Percentiles rank a stretch among this genome's conserved stretches.
Conservation (phyloP, 192 early-diverging fungal genomes). For the Coemansia sp. region DNA sequence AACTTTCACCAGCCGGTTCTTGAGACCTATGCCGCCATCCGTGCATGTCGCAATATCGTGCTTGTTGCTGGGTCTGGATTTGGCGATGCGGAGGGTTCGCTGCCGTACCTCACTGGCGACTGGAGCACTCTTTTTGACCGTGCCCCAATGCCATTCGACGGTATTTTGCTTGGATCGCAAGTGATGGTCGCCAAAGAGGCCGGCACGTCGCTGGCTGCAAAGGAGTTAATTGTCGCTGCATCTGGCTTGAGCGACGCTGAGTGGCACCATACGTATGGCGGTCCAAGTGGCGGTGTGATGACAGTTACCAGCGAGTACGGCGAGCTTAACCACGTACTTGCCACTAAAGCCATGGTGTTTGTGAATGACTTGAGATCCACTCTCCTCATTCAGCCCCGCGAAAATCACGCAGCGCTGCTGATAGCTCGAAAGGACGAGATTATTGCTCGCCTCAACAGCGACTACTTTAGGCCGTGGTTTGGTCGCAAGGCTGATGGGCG, state of each 20-base stretch:
- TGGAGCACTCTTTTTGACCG: conserved; percentile 81
- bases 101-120: conserved; percentile 93
- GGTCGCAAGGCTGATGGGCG: conserved; percentile 76
- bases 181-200: conserved; percentile 94
- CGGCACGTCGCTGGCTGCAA: conserved; percentile 74
- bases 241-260: conserved; percentile 78
- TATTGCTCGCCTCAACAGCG: conserved; percentile 84
- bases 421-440: conserved; percentile 77
- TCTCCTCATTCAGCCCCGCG: conserved; percentile 81
- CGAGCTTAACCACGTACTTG: conserved; percentile 92
- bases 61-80: conserved; percentile 93
- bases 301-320: conserved; percentile 90
- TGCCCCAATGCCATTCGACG: conserved; percentile 96
- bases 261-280: conserved; percentile 74
- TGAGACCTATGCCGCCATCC: conserved; percentile 66
- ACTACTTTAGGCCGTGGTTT: conserved; percentile 96
- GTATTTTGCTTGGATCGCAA: conserved; percentile 93
- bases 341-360: conserved; percentile 78
- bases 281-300: conserved; percentile 71
- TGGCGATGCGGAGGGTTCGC: conserved; percentile 81
- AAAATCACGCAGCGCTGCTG: conserved; percentile 75
- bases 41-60: conserved; percentile 77
- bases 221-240: conserved; percentile 85
- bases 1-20: conserved; percentile 93
- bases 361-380: conserved; percentile 82